phyloP scores from a whole-genome alignment of 345 rosid species.

The Sisymbrium altissimum region DNA sequence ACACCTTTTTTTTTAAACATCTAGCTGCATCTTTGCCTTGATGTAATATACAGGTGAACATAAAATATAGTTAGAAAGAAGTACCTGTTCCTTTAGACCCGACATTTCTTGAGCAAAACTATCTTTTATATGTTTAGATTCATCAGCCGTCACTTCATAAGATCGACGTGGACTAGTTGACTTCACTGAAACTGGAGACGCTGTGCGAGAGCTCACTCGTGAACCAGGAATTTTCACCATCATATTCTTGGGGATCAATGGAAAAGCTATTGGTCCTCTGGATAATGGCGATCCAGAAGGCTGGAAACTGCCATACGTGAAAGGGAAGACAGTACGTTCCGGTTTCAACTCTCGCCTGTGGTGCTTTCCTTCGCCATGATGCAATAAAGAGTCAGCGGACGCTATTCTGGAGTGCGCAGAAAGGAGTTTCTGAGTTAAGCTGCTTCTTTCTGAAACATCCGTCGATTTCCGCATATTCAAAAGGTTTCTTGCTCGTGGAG shows the following conservation, averaged over 20 bases:
- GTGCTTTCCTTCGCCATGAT: conserved; percentile 40
- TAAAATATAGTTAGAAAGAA: conserved; percentile 2
- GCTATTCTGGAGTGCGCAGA: conserved; percentile 42
- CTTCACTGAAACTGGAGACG: conserved; percentile 50
- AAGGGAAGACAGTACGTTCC: conserved; percentile 42
- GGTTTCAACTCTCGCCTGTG: conserved; percentile 27
- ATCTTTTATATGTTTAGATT: conserved; percentile 50
- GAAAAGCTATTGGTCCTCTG: conserved; percentile 35
- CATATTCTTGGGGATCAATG: conserved; percentile 39
- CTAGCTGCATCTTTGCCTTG: neutral
- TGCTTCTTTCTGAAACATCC: conserved; percentile 42
- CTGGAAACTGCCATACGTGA: conserved; percentile 37
- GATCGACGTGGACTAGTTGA: conserved; percentile 47
- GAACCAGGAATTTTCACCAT: conserved; percentile 43
- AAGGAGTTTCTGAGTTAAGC: conserved; percentile 37
- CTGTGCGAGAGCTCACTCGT: conserved; percentile 36
- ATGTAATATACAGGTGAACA: neutral
- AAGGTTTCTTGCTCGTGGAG: conserved; percentile 40
- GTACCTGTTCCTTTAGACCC: conserved; percentile 66
- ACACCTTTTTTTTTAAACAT: neutral
- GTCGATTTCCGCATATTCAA: conserved; percentile 36
- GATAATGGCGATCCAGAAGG: conserved; percentile 30
- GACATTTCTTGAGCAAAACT: conserved; percentile 49
- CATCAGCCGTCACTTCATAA: conserved; percentile 43
- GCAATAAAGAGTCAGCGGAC: conserved; percentile 44